Conservation (phyloP, 2,329 filamentous ascomycete species). For the Cordyceps farinosa region DNA sequence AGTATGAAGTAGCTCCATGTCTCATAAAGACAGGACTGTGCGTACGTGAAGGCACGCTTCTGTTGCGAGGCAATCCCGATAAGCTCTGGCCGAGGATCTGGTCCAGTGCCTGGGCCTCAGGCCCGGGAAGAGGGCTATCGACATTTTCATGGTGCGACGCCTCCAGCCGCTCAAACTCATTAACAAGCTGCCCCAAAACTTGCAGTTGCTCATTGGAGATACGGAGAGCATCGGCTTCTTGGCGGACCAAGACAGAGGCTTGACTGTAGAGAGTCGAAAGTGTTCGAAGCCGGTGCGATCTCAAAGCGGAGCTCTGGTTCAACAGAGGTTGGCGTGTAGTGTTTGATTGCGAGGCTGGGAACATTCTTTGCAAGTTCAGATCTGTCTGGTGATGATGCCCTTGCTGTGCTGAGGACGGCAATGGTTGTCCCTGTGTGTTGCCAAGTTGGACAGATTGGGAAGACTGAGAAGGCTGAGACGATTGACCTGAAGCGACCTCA, state of each 20-base stretch:
- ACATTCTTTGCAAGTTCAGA: background rate
- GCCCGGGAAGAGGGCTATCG: background rate
- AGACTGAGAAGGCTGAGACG: background rate
- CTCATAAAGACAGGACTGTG: constrained; percentile 42
- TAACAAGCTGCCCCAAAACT: constrained; percentile 12
- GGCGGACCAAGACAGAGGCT: constrained; percentile 9
- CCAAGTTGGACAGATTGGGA: background rate
- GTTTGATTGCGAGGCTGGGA: background rate
- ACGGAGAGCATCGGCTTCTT: constrained; percentile 12
- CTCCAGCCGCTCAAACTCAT: constrained; percentile 14
- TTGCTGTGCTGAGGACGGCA: background rate
- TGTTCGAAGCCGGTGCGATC: constrained; percentile 6
- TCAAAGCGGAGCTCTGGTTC: background rate
- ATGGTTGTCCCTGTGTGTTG: background rate
- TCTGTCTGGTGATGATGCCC: background rate
- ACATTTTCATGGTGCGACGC: background rate
- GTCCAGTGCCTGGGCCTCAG: background rate
- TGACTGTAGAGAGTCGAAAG: constrained; percentile 3
- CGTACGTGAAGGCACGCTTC: constrained; percentile 4
- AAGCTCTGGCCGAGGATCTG: background rate
- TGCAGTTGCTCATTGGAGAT: constrained; percentile 15
- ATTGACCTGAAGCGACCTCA: background rate
- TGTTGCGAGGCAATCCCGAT: background rate
- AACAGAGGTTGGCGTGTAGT: background rate
- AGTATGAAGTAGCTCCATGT: constrained; percentile 44